Evolutionary conservation across 305 asterid genomes (phyloP).

Genomic region (Plantago rigida): DNA sequence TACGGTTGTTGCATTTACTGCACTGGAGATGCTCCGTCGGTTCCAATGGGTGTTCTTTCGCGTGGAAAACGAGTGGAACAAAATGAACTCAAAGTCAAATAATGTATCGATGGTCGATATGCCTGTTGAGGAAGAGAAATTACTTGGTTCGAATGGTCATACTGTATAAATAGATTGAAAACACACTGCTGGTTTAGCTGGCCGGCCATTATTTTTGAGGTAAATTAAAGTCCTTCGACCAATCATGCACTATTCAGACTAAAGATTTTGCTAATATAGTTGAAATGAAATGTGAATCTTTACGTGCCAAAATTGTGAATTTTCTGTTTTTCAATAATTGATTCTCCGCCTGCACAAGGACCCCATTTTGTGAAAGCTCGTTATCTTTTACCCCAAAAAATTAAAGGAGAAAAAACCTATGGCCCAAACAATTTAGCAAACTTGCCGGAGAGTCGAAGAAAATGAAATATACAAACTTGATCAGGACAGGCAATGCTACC

Average conservation of each 20-base stretch:
- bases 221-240: neutral
- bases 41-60: conserved; percentile 98
- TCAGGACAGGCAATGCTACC: too few relatives aligned
- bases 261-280: conserved; percentile 4
- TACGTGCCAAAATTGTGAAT: neutral
- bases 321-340: too few relatives aligned
- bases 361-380: too few relatives aligned
- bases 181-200: conserved; percentile 8
- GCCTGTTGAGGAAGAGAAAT: conserved; percentile 59
- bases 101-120: conserved; percentile 42
- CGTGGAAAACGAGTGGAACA: conserved; percentile 91
- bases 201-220: conserved; percentile 7
- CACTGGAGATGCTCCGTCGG: conserved; percentile 84
- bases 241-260: neutral
- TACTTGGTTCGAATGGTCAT: conserved; percentile 61
- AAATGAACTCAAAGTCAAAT: conserved; percentile 50
- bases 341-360: too few relatives aligned
- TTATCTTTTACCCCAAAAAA: too few relatives aligned
- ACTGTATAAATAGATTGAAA: conserved; percentile 37
- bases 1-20: conserved; percentile 65
- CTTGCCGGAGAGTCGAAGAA: too few relatives aligned
- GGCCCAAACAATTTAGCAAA: too few relatives aligned
- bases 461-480: too few relatives aligned
- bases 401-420: too few relatives aligned
- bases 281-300: neutral